Evolutionary conservation across 1,284 basidiomycete genomes (phyloP), one percentile per base, ranked within the genome.

Genomic region (Rhodotorula sp.): DNA sequence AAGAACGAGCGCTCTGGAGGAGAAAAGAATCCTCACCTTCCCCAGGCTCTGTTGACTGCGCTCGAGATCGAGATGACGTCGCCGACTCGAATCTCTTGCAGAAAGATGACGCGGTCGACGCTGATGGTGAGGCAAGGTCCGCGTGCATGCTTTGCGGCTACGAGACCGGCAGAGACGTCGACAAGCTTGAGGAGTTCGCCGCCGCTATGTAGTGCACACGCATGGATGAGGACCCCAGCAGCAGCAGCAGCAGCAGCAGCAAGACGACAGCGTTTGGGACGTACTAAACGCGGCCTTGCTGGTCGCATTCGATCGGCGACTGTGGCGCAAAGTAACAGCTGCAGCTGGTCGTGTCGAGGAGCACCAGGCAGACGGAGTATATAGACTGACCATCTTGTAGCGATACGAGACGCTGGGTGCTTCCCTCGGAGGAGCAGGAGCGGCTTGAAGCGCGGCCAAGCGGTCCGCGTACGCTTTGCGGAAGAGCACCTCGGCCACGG

Each of bases 151-250:
- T 80, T 78, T 48, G 81, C 76, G 1, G 81, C 80, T 16, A 80
- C 80, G 10, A 82, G 79, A 2, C 81, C 81, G 6, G 81, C 81
- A 3, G 80, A 78, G n/a, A 82, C 78, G 60, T 82, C 81, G 71
- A 64, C 38, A 6, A 82, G 71, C 66, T 81, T 82, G 68, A 82
- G 78, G 14, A 82, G 76, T 21, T 81, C 81, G 34, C 81, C 81
- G 7, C 80, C 81, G 26, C 57, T 58, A 23, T 5, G 21, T 14
- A 43, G 15, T 7, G 34, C 34, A 58, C 3, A 31, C 21, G 21
- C 18, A n/a, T 7, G 38, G 26, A 16, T 55, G 26, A 55, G 54
- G n/a, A 28, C 15, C 14, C 15, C 12, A 28, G 26, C 2, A 28
- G 54, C n/a, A 28, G 26, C 15, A 28, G 28, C 15, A 28, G 28